Conservation (phyloP, 192 early-diverging fungal species). For the Funneliformis mosseae region DNA sequence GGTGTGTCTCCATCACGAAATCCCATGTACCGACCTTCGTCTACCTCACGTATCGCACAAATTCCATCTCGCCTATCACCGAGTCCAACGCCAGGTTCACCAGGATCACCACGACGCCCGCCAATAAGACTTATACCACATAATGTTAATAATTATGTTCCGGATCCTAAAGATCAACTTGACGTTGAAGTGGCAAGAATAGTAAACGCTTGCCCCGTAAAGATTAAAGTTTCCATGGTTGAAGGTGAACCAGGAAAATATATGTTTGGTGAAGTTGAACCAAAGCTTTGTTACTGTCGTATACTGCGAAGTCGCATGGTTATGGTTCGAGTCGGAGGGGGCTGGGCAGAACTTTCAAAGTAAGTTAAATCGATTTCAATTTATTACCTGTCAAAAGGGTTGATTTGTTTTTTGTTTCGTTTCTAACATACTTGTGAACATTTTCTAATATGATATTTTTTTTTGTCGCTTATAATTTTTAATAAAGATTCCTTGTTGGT, state of each 20-base stretch:
- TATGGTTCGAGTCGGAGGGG: conserved; percentile 71
- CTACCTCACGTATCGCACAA: conserved; percentile 8
- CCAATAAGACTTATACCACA: conserved; percentile 28
- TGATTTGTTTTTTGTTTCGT: not conserved
- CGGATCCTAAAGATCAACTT: conserved; percentile 58
- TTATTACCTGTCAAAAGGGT: not conserved
- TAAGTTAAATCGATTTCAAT: conserved; percentile 35
- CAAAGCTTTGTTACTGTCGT: conserved; percentile 65
- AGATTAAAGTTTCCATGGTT: conserved; percentile 54
- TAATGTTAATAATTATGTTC: conserved; percentile 40
- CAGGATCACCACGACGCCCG: conserved; percentile 19
- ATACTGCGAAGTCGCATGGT: conserved; percentile 63
- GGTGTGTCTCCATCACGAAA: conserved; percentile 1
- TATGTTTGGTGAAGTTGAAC: conserved; percentile 66
- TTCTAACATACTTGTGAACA: not conserved
- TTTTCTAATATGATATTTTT: conserved; percentile 14
- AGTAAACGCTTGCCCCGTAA: conserved; percentile 61
- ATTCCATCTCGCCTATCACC: conserved; percentile 25
- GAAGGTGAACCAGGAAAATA: conserved; percentile 62
- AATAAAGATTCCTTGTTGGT: conserved; percentile 38
- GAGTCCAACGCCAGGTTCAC: conserved; percentile 33
- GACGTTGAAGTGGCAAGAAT: conserved; percentile 63
- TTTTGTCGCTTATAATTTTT: conserved; percentile 13
- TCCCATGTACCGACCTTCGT: conserved; percentile 5
- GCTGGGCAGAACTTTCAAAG: conserved; percentile 63